Base-by-base conservation (phyloP, 495 filamentous ascomycete species). In the Penicillium alfredii region DNA sequence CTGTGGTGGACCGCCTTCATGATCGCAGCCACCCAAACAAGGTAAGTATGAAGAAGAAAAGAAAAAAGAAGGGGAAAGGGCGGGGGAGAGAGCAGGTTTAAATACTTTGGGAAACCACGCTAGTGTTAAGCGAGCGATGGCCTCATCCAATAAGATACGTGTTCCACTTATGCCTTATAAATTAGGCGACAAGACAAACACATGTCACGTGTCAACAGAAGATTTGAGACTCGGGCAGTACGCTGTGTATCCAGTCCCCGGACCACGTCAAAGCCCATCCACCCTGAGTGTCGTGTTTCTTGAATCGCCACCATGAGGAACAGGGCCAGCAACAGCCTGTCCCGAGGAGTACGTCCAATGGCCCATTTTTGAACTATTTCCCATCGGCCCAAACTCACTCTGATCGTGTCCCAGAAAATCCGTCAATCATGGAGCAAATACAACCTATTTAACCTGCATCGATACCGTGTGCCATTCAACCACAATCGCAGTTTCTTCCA, bases 371-470 rank as follows among this genome's bases (percentile, higher is more conserved):
- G 23, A 6, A 12, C 11, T 11, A 5, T 35, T 9, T 19, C 18
- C 22, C 27, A 29, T 17, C 27, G n/a, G n/a, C 33, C 28, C 8
- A 18, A 37, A 42, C 50, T 50, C 49, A 52, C 28, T 24, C 11
- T 32, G 11, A 38, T 33, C 23, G 8, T 8, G 7, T 24, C 14
- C 30, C 33, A 96, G 92, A 92, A 86, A 83, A 54, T 96, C 61
- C 83, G 92, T 43, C 86, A 90, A 74, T 88, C 86, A 74, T 96
- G 89, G 93, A 93, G 86, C 68, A 94, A 94, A 65, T 89, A 87
- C 72, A 95, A 93, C 53, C 72, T 98, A 44, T 98, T 84, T 74
- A 96, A 95, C 69, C 64, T 98, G 42, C 53, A 63, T 17, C 71
- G 71, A 38, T 60, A 74, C 30, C 55, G 63, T 35, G 48, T 48